These are phyloP conservation scores for Quercus wislizeni DNA, from an alignment of 306 rosid species.

Conservation along the genomic window DNA sequence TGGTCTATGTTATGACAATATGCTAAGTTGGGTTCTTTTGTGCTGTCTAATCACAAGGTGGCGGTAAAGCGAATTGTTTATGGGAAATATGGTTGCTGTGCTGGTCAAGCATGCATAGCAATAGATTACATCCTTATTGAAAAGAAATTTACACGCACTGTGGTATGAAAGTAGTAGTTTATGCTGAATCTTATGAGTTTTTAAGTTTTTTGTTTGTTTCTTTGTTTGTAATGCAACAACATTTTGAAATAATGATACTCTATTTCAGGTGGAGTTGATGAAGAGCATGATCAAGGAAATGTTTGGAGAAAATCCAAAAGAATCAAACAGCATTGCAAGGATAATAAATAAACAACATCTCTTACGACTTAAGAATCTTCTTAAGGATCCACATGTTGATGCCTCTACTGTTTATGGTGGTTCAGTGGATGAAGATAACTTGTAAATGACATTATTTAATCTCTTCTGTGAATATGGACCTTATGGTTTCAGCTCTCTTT, in stretches of 20 bases:
- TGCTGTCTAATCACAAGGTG: slow-evolving; percentile 35
- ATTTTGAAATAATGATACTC: not conserved
- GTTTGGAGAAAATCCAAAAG: slow-evolving; percentile 55
- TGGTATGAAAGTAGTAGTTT: slow-evolving; percentile 36
- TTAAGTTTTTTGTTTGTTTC: not conserved
- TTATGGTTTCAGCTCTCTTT: not conserved
- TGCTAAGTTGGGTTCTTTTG: not conserved
- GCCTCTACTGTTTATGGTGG: slow-evolving; percentile 63
- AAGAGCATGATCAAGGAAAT: slow-evolving; percentile 44
- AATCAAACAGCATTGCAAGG: slow-evolving; percentile 42
- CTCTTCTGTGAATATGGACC: not conserved
- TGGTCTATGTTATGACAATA: not conserved
- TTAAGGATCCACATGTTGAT: slow-evolving; percentile 38
- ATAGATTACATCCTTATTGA: slow-evolving; percentile 66
- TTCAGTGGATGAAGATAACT: slow-evolving; percentile 47
- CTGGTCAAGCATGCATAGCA: slow-evolving; percentile 80
- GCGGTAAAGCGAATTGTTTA: slow-evolving; percentile 49
- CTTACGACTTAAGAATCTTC: slow-evolving; percentile 44
- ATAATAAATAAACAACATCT: slow-evolving; percentile 50
- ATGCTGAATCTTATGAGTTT: not conserved
- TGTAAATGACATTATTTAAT: slow-evolving; percentile 34
- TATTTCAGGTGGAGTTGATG: slow-evolving; percentile 43
- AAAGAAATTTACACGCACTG: slow-evolving; percentile 35
- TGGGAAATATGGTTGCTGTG: slow-evolving; percentile 70
- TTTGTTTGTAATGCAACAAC: not conserved